A percentile compares a stretch with the other conserved stretches of the same genome.
Evolutionary conservation across 352 stramenopile genomes (phyloP).

Genomic region (Phytophthora tentaculata): DNA sequence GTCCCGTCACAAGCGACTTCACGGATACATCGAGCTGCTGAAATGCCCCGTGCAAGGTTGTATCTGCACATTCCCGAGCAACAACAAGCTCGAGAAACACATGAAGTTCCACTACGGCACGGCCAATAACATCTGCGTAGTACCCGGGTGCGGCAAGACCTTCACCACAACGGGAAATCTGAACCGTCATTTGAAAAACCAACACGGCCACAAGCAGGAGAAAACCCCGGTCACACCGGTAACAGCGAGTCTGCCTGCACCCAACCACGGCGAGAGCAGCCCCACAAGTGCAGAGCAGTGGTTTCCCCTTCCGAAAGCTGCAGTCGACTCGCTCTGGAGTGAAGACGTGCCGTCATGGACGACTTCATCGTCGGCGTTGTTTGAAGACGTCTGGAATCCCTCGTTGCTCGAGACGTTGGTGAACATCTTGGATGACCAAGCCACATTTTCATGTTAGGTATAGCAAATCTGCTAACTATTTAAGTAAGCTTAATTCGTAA

Average conservation of each 20-base stretch:
- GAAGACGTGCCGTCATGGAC: slow-evolving; percentile 16
- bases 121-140: slow-evolving; percentile 40
- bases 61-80: slow-evolving; percentile 31
- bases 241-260: neutral
- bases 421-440: slow-evolving; percentile 38
- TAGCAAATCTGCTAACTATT: too few relatives aligned
- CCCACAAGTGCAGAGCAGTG: slow-evolving; percentile 39
- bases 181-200: slow-evolving; percentile 50
- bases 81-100: slow-evolving; percentile 42
- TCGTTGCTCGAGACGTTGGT: slow-evolving; percentile 32
- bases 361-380: slow-evolving; percentile 17
- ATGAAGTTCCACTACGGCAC: slow-evolving; percentile 41
- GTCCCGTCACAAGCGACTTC: slow-evolving; percentile 46
- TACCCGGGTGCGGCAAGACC: slow-evolving; percentile 42
- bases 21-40: slow-evolving; percentile 40
- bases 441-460: slow-evolving; percentile 30
- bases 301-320: slow-evolving; percentile 13
- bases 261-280: slow-evolving; percentile 23
- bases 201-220: slow-evolving; percentile 33
- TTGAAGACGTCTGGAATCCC: slow-evolving; percentile 38
- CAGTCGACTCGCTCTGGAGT: slow-evolving; percentile 14
- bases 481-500: too few relatives aligned
- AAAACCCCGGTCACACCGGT: neutral
- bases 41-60: slow-evolving; percentile 27
- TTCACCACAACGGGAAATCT: slow-evolving; percentile 54